Evolutionary conservation across 371 early-diverging fungal species (phyloP), one percentile per base, ranked within the genome.

Genomic region (Mucor sp.): DNA sequence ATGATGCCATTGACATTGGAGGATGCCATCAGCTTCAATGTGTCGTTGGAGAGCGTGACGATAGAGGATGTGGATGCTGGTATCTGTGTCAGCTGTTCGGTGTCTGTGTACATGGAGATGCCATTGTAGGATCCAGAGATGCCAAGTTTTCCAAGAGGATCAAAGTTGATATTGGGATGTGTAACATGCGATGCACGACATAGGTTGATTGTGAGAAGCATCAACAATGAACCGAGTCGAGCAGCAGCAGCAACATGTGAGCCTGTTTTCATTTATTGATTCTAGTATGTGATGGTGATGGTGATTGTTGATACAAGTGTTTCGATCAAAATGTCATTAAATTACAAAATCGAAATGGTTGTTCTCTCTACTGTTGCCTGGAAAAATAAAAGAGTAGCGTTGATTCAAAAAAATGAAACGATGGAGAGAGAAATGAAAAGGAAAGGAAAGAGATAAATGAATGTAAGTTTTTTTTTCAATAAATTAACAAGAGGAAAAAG

Each of bases 71-170:
- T 77, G 5, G 66, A 71, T 7, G 53, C 17, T 37, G 66, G 69
- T 32, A 84, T 63, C 23, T 74, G 67, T n/a, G 82, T 78, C 27
- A 77, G 58, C 63, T 81, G 84, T 14, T 66, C 59, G 14, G 77
- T 74, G 25, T 82, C 82, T 12, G 63, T 77, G 55, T 76, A 80
- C 2, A 78, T 53, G 39, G 84, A 84, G 39, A 81, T 75, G 5
- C 82, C 82, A 9, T 67, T 71, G 62, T 80, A 84, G 1, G 76
- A 67, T 9, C 83, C 81, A 25, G 76, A 74, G 37, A 83, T 77
- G 21, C 78, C 78, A 8, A 83, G 74, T 57, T 75, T 70, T 30
- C 74, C 62, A 9, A 80, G 32, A 50, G 75, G 66, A 56, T 72
- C 67, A 47, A 81, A 68, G 58, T 81, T 74, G 37, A 81, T 68